Evolutionary conservation across 768 basidiomycete genomes (phyloP), one percentile per base, ranked within the genome.

Genomic region (Russula compacta): DNA sequence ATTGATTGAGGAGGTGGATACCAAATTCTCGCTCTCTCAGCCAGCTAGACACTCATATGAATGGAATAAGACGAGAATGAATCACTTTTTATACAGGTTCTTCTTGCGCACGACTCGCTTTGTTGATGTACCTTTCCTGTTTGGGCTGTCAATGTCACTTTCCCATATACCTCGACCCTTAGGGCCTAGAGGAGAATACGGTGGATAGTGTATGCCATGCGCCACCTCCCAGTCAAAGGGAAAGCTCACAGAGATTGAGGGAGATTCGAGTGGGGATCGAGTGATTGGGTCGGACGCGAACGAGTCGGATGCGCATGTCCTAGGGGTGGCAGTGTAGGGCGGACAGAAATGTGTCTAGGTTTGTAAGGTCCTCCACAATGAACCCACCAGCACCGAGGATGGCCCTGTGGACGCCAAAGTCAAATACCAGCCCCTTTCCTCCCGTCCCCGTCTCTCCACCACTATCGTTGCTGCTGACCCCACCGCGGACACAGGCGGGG

Each of bases 171-270:
- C 78, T 44, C 74, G 73, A 69, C 79, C 81, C 53, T 69, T 76
- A 53, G 74, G 73, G 7, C 78, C 69, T 2, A 87, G 87, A 0
- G 84, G 83, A 3, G 76, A 77, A 77, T 87, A 92, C 3, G 90
- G 89, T 4, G 90, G 82, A 4, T 87, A 84, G 63, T 78, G 78
- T 53, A 81, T 76, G 0, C 82, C 78, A n/a, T 86, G 78, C 12
- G 84, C 91, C 0, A 91, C 90, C 35, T 88, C 86, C 91, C 91
- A 92, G 74, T 93, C 90, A 67, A 93, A 93, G 0, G 90, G 87
- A 8, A 79, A 72, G 7, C 86, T 85, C 1, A 87, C 85, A 6
- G 89, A 89, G 49, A 87, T 77, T 3, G 90, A 92, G 4, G 87
- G 84, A 0, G 86, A 84, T 1, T 80, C 73, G 39, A 81, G 82